These are phyloP conservation scores for Populus deltoides DNA, from an alignment of 345 rosid genomes.

Conservation along the genomic window DNA sequence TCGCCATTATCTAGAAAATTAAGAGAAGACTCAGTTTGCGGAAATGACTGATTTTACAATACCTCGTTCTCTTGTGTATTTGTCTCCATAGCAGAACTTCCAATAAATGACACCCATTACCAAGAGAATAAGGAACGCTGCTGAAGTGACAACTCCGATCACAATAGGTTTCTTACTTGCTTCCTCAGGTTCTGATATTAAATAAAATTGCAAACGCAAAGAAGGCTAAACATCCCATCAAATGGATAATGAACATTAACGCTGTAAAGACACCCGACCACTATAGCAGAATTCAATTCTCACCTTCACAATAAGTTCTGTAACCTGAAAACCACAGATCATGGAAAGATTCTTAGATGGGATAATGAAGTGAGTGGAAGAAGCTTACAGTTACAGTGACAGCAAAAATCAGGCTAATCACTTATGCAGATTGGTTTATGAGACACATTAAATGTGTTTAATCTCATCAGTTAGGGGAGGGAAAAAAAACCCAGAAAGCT, in stretches of 20 bases:
- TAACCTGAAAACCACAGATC: neutral
- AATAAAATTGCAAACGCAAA: neutral
- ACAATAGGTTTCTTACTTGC: slow-evolving; percentile 7
- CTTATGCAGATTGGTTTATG: too few relatives aligned
- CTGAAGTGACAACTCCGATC: slow-evolving; percentile 8
- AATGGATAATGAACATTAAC: neutral
- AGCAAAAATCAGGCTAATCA: too few relatives aligned
- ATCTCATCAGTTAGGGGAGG: too few relatives aligned
- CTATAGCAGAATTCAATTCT: neutral
- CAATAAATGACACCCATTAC: slow-evolving; percentile 11
- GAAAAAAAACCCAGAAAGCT: too few relatives aligned
- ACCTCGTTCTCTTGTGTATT: slow-evolving; percentile 15
- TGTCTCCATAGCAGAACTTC: slow-evolving; percentile 14
- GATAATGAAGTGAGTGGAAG: too few relatives aligned
- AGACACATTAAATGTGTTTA: too few relatives aligned
- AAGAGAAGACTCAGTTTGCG: too few relatives aligned
- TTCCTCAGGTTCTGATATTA: neutral
- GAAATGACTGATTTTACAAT: neutral
- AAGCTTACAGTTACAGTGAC: too few relatives aligned
- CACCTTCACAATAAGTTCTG: slow-evolving; percentile 1
- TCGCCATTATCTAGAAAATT: neutral
- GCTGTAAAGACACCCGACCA: neutral
- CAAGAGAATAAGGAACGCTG: neutral
- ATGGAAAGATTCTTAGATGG: too few relatives aligned
- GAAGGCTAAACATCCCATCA: neutral